These are phyloP conservation scores for Sporisorium sorghi DNA, from an alignment of 1,284 basidiomycete species.

Conservation along the genomic window DNA sequence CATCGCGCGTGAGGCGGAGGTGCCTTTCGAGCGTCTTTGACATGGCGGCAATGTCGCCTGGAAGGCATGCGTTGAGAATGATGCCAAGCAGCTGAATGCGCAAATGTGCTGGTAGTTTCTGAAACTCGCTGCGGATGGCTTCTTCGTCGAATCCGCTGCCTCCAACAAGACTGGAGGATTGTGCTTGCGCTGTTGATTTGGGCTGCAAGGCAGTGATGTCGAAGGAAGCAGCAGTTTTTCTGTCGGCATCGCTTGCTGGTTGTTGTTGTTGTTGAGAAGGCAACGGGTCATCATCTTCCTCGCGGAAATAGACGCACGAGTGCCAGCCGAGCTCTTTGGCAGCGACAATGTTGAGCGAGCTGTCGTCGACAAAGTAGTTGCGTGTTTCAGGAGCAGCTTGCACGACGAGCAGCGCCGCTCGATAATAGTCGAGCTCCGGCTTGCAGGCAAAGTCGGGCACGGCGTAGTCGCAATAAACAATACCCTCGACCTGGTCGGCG, in stretches of 20 bases:
- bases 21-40: slow-evolving; percentile 79
- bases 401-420: slow-evolving; percentile 54
- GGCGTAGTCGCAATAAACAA: slow-evolving; percentile 84
- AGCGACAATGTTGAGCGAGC: slow-evolving; percentile 58
- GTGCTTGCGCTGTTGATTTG: not conserved
- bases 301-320: slow-evolving; percentile 60
- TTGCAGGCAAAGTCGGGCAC: slow-evolving; percentile 80
- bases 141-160: slow-evolving; percentile 46
- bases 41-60: slow-evolving; percentile 57
- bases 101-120: slow-evolving; percentile 35
- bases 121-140: slow-evolving; percentile 40
- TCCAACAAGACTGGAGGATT: not conserved
- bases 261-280: slow-evolving; percentile 8
- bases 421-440: slow-evolving; percentile 74
- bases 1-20: slow-evolving; percentile 81
- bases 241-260: slow-evolving; percentile 18
- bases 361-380: slow-evolving; percentile 68
- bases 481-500: slow-evolving; percentile 80
- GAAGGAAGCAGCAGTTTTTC: slow-evolving; percentile 29
- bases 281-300: slow-evolving; percentile 43
- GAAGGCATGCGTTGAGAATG: slow-evolving; percentile 54
- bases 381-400: slow-evolving; percentile 25
- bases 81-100: slow-evolving; percentile 55
- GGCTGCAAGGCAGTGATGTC: slow-evolving; percentile 22
- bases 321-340: slow-evolving; percentile 65